phyloP scores from a whole-genome alignment of 1,284 basidiomycete genomes.

The Irpex sp. region DNA sequence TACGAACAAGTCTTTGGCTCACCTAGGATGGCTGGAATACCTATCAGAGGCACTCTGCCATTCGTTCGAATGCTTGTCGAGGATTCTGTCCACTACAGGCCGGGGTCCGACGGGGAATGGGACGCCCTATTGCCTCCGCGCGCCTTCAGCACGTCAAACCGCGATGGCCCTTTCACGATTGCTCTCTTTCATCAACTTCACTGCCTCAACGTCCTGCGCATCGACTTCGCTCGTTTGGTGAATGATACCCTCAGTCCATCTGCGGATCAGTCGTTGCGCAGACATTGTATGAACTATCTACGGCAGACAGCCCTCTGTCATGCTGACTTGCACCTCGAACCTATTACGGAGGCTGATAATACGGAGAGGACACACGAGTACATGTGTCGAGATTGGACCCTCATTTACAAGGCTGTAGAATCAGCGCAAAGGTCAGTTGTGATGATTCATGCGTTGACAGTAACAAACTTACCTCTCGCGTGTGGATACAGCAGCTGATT shows the following conservation, averaged over 20 bases:
- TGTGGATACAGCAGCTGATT: too few species aligned
- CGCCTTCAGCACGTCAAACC: neutral
- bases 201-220: conserved; percentile 13
- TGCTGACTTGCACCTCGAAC: conserved; percentile 2
- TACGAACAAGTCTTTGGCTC: neutral
- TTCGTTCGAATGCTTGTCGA: neutral
- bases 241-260: neutral
- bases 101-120: neutral
- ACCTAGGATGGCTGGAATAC: neutral
- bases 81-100: neutral
- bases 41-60: neutral
- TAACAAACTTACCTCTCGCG: too few species aligned
- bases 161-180: conserved; percentile 5
- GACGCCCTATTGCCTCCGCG: neutral
- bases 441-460: neutral
- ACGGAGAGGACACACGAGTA: neutral
- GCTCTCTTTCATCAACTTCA: conserved; percentile 15
- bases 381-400: neutral
- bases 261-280: neutral
- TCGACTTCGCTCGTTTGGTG: conserved; percentile 2
- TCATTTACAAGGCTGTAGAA: neutral
- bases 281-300: conserved; percentile 16
- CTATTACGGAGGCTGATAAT: neutral
- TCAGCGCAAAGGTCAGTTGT: neutral
- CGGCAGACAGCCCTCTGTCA: conserved; percentile 13